Conservation (phyloP, 2,329 filamentous ascomycete species). For the Taxawa tesnikishii region DNA sequence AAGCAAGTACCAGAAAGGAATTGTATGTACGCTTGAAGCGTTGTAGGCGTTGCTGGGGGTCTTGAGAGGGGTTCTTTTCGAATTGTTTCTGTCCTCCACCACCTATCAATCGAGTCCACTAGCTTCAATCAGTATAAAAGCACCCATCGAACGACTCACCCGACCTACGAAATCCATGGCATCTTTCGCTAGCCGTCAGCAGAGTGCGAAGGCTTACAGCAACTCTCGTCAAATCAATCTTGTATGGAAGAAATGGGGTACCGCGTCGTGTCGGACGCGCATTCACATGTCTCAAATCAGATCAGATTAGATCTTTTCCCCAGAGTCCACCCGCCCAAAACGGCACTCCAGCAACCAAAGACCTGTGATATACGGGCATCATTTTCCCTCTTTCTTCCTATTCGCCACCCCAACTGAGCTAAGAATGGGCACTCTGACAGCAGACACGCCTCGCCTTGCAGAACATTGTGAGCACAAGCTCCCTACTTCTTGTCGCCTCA, state of each 20-base stretch:
- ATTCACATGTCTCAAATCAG: too few relatives aligned
- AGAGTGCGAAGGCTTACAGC: too few relatives aligned
- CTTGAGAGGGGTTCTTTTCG: slow-evolving; percentile 31
- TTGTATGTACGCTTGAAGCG: slow-evolving; percentile 51
- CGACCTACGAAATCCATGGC: slow-evolving; percentile 11
- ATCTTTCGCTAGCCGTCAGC: background rate
- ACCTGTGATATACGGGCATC: background rate
- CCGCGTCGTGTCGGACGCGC: too few relatives aligned
- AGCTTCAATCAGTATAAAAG: too few relatives aligned
- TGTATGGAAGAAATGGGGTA: too few relatives aligned
- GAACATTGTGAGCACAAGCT: slow-evolving; percentile 18
- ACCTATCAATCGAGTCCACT: slow-evolving; percentile 52
- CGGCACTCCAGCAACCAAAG: too few relatives aligned
- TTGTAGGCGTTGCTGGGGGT: slow-evolving; percentile 47
- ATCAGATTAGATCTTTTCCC: too few relatives aligned
- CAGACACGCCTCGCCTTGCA: slow-evolving; percentile 11
- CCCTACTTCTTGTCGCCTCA: slow-evolving; percentile 17
- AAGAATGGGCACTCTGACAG: slow-evolving; percentile 19
- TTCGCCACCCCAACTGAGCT: too few relatives aligned
- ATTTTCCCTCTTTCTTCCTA: slow-evolving; percentile 3
- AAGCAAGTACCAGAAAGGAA: slow-evolving; percentile 15
- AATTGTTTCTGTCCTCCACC: slow-evolving; percentile 37
- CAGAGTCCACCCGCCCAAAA: too few relatives aligned
- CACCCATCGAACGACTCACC: too few relatives aligned
- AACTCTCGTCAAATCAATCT: too few relatives aligned